Conservation (phyloP, 2,329 filamentous ascomycete genomes). For the Alternaria conjuncta region DNA sequence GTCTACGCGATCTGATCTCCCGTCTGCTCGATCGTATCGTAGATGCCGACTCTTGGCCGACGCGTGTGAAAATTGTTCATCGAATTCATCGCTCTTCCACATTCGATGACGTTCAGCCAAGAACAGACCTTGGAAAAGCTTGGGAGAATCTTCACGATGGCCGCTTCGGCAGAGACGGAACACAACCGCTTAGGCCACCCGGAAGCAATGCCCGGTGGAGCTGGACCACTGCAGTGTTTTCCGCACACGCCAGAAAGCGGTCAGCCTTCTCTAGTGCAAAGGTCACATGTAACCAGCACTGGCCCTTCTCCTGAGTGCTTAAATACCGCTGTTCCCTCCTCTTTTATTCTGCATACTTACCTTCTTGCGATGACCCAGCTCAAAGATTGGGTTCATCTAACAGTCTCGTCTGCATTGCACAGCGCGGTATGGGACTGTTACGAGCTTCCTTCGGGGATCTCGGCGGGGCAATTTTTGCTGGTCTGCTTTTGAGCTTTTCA, state of each 20-base stretch:
- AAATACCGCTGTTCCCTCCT: neutral
- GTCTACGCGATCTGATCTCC: neutral
- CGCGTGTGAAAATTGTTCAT: neutral
- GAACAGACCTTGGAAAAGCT: neutral
- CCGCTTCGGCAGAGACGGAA: neutral
- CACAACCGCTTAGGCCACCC: neutral
- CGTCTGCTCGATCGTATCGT: neutral
- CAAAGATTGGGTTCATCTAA: conserved; percentile 40
- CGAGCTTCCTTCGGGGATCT: conserved; percentile 47
- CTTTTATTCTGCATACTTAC: conserved; percentile 30
- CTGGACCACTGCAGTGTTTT: neutral
- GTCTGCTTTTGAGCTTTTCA: conserved; percentile 43
- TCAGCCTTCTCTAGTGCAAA: neutral
- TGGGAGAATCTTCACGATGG: neutral
- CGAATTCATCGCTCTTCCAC: neutral
- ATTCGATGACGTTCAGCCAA: conserved; percentile 9
- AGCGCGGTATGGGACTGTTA: conserved; percentile 43
- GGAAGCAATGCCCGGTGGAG: neutral
- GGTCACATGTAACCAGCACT: neutral
- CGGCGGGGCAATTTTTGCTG: conserved; percentile 44
- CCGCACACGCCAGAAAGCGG: conserved; percentile 1
- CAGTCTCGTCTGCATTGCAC: conserved; percentile 48
- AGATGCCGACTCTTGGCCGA: conserved; percentile 1
- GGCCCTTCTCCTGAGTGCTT: neutral
- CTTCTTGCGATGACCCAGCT: conserved; percentile 44